These are phyloP conservation scores for Aphanomyces euteiches DNA, from an alignment of 352 stramenopile species.

Conservation along the genomic window DNA sequence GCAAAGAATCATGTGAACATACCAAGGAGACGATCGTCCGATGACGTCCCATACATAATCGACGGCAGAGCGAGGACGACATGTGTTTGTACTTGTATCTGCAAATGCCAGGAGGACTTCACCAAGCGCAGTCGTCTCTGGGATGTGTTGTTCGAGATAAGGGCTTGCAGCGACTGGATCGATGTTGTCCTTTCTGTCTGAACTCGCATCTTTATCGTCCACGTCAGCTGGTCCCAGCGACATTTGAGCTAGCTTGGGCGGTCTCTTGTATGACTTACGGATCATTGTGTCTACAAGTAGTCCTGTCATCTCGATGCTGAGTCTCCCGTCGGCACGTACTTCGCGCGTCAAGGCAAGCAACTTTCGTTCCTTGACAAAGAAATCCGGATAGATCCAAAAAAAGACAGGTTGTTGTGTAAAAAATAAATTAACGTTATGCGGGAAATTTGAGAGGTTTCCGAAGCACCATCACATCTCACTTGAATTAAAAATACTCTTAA, in stretches of 20 bases:
- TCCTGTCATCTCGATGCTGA: no score
- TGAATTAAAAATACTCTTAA: no score
- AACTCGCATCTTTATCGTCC: background rate
- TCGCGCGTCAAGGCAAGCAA: no score
- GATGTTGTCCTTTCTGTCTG: background rate
- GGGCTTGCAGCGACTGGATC: slow-evolving; percentile 1
- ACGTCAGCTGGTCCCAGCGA: background rate
- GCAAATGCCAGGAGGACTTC: slow-evolving; percentile 28
- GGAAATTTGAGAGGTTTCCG: no score
- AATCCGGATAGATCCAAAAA: no score
- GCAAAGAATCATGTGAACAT: slow-evolving; percentile 18
- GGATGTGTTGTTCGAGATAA: slow-evolving; percentile 17
- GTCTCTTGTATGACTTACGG: background rate
- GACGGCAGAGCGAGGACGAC: background rate
- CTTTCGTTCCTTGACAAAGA: no score
- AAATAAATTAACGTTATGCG: no score
- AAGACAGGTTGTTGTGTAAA: no score
- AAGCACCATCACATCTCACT: no score
- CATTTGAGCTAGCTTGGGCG: no score
- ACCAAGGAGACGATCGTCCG: slow-evolving; percentile 8
- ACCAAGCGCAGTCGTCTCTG: slow-evolving; percentile 18
- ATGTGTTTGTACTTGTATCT: background rate
- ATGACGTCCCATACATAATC: background rate
- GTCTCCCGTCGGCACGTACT: no score
- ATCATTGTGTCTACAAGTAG: slow-evolving; percentile 14